A percentile compares a stretch with the other conserved stretches of the same genome.
phyloP scores from a whole-genome alignment of 2,329 filamentous ascomycete species.

The Fusarium staphyleae region DNA sequence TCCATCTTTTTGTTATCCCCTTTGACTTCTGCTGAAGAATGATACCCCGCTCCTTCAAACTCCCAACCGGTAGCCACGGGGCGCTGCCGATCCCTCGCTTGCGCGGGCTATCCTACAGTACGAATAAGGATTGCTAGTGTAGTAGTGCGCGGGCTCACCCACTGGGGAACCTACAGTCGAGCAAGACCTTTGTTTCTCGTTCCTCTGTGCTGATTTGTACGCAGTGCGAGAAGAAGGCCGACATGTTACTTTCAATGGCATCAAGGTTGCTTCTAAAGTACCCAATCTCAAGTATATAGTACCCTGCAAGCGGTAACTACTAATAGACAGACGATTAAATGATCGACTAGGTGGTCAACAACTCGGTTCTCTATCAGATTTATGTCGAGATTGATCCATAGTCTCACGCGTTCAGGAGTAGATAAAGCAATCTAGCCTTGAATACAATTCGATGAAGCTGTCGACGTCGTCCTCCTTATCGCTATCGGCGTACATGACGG shows the following conservation, averaged over 20 bases:
- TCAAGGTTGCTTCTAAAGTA: neutral
- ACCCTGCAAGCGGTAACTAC: neutral
- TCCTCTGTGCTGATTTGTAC: conserved; percentile 10
- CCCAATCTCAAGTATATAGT: too few species aligned
- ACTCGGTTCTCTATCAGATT: too few species aligned
- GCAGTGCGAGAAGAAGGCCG: neutral
- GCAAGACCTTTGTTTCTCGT: neutral
- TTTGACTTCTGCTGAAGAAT: neutral
- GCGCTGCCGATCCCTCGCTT: conserved; percentile 15
- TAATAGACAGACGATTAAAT: neutral
- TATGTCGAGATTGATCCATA: too few species aligned
- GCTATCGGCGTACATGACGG: conserved; percentile 19
- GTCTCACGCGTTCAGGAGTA: too few species aligned
- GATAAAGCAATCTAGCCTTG: too few species aligned
- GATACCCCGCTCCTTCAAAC: conserved; percentile 10
- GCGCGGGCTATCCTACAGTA: neutral
- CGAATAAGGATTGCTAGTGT: neutral
- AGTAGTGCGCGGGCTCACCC: too few species aligned
- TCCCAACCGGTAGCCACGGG: neutral
- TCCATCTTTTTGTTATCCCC: neutral
- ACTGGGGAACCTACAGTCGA: neutral
- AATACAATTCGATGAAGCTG: neutral
- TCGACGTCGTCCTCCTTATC: conserved; percentile 28
- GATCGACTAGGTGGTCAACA: neutral
- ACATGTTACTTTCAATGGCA: neutral